Evolutionary conservation across 441 rosid genomes (phyloP), one percentile per base, ranked within the genome.

Genomic region (Pelargonium australe): DNA sequence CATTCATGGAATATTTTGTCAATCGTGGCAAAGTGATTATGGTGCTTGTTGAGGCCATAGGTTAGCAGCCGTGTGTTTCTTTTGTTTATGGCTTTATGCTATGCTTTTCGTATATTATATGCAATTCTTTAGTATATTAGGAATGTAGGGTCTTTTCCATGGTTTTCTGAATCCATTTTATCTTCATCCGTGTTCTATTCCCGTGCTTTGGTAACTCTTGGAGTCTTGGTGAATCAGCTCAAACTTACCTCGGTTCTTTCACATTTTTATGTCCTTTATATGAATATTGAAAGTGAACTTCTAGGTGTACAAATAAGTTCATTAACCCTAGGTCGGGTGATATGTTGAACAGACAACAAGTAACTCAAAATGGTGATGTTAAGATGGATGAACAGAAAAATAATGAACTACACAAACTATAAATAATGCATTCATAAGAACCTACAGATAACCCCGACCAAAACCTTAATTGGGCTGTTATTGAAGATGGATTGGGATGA

Each of bases 21-120:
- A 79, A 79, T 68, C 87, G 83, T 7, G 76, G 89, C 72, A 89
- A 87, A 79, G 89, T 88, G 80, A 89, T 94, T 66, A 63, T 85
- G 25, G 77, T 86, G 80, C 82, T 91, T 49, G 93, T 94, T n/a
- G 99, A 91, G 77, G 95, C 99, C 67, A 82, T 94, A 68, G 97
- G 97, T 94, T 73, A 85, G 90, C 65, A 2, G 16, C 65, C 65
- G 1, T 28, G 9, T 31, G 8, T 12, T 63, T 23, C 65, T 63
- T 63, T 63, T 63, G 53, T 47, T 13, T 9, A 47, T 9, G 13
- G 53, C 43, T 25, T 23, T 61, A 23, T 20, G 12, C 34, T 60
- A 19, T 8, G 19, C 20, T 57, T 13, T 60, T 60, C 8, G 8
- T 16, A 19, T 60, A 60, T 60, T 28, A 61, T 25, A 47, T 47